Base-by-base conservation (phyloP, 2,329 filamentous ascomycete species). In the Penicillium italicum region DNA sequence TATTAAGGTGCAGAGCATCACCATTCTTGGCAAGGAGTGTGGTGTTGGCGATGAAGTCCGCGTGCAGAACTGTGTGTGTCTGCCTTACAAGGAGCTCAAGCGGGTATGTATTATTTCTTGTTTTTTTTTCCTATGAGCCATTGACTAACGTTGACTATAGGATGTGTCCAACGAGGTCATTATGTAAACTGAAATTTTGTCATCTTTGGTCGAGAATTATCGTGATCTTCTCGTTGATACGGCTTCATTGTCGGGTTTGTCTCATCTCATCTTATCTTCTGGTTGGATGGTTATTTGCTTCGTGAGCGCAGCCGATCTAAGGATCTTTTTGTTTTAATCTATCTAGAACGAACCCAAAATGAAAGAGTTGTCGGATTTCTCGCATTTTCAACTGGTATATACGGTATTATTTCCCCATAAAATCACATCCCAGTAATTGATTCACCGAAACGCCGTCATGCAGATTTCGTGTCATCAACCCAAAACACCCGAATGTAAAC, bases 21-120 rank as follows among this genome's bases (percentile, higher is more conserved):
- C 93, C 44, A 99, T 97, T 64, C 77, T 99, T 60, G 93, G 93
- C 72, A 97, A 97, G 81, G 94, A 99, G 76, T 97, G 93, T 70
- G 85, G 81, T 53, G 94, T 97, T 30, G 91, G 88, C 4, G 94
- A 99, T 68, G 94, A 97, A 76, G 87, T 97, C 11, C 85, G 91
- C 60, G 91, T 99, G 66, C 93, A 97, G 79, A 97, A 99, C 79
- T 99, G 94, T 74, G 87, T 99, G 57, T 97, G 94, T 78, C 77
- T 99, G 79, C 94, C 94, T 10, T 96, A 92, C 77, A 99, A 99
- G 83, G 94, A 97, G 79, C 78, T 99, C 74, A 97, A 97, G 85
- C 85, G 92, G 79, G 90, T 93, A 79, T 74, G 89, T 83, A 37
- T 41, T n/a, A 36, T 28, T 11, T 45, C 28, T 40, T 48, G 36